phyloP scores from a whole-genome alignment of 257 asterid genomes.

The Capsicum baccatum region DNA sequence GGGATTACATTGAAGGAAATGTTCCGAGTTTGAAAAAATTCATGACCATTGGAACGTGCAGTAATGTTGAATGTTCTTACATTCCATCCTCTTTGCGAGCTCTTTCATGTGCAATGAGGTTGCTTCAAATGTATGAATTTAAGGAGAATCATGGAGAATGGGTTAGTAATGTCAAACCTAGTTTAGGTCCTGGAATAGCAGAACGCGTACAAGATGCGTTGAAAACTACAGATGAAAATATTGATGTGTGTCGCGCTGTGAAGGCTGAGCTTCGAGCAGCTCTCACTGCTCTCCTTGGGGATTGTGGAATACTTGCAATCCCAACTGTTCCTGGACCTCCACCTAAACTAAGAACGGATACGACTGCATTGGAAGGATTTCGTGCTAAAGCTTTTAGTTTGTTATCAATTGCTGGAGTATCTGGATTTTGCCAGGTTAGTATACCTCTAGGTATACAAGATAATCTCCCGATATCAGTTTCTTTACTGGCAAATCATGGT shows the following conservation, averaged over 20 bases:
- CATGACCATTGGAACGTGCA: slow-evolving; percentile 40
- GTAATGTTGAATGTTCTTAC: slow-evolving; percentile 37
- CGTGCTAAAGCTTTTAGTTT: slow-evolving; percentile 89
- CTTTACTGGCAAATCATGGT: slow-evolving; percentile 82
- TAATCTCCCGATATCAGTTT: slow-evolving; percentile 71
- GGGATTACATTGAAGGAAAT: slow-evolving; percentile 60
- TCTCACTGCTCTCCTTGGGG: slow-evolving; percentile 68
- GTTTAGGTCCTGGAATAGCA: slow-evolving; percentile 79
- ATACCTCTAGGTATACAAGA: slow-evolving; percentile 74
- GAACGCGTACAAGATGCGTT: slow-evolving; percentile 79
- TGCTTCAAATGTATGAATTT: slow-evolving; percentile 82
- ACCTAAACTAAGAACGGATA: slow-evolving; percentile 72
- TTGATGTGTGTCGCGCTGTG: slow-evolving; percentile 53
- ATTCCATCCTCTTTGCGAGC: slow-evolving; percentile 75
- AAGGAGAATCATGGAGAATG: slow-evolving; percentile 90
- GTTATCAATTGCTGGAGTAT: slow-evolving; percentile 85
- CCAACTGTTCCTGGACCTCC: slow-evolving; percentile 95
- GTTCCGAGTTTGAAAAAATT: slow-evolving; percentile 74
- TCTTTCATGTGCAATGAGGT: slow-evolving; percentile 79
- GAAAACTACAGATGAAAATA: slow-evolving; percentile 56
- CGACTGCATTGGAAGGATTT: slow-evolving; percentile 60
- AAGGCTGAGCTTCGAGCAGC: slow-evolving; percentile 69
- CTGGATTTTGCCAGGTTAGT: slow-evolving; percentile 96
- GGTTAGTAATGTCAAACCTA: slow-evolving; percentile 67
- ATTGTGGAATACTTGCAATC: slow-evolving; percentile 69